Evolutionary conservation across 805 yeast species (phyloP).

Genomic region (Hanseniaspora lindneri): DNA sequence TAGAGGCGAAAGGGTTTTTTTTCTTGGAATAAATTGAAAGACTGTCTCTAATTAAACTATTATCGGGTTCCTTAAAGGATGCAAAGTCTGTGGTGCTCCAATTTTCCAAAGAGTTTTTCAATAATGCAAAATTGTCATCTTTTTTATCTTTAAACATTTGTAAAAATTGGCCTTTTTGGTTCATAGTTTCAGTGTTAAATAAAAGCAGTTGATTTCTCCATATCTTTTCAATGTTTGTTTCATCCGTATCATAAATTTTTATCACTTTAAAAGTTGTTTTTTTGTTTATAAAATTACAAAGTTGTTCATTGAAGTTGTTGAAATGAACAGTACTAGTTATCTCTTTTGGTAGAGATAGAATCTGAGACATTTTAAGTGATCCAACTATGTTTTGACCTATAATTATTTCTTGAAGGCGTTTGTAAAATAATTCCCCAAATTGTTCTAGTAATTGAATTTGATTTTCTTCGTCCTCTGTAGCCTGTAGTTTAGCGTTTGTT

Average conservation of each 20-base stretch:
- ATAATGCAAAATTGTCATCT: not conserved
- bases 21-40: too few relatives aligned
- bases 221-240: not conserved
- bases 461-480: too few relatives aligned
- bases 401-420: not conserved
- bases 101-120: not conserved
- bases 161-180: not conserved
- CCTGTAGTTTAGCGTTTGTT: not conserved
- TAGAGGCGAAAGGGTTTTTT: too few relatives aligned
- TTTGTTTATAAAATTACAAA: not conserved
- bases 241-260: not conserved
- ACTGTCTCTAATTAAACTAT: too few relatives aligned
- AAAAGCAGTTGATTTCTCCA: constrained; percentile 5
- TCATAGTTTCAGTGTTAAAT: not conserved
- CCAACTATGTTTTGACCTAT: not conserved
- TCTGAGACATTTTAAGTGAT: not conserved
- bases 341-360: not conserved
- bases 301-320: not conserved
- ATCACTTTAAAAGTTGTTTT: not conserved
- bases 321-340: not conserved
- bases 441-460: not conserved
- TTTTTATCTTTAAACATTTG: not conserved
- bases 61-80: too few relatives aligned
- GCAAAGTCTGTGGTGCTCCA: constrained; percentile 6
- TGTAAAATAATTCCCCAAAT: constrained; percentile 2